Base-by-base conservation (phyloP, 306 rosid species). In the Gillenia trifoliata region DNA sequence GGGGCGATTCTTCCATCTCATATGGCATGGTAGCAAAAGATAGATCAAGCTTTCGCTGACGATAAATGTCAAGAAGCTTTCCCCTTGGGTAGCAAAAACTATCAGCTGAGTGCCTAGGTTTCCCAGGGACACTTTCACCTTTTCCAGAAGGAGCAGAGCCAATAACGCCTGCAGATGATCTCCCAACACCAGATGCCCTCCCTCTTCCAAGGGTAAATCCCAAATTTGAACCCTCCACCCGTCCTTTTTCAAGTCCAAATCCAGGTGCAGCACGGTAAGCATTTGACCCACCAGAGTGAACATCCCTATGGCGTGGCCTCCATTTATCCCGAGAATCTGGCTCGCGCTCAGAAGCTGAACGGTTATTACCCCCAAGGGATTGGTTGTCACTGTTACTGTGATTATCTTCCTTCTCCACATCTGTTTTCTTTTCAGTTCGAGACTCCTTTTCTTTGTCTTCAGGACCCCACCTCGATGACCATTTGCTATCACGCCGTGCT, bases 261-360 rank as follows among this genome's bases (percentile, higher is more conserved):
- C 91, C 91, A 55, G 91, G 89, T 55, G 91, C 87, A 66, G 85
- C 89, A 31, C 91, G 91, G 52, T 83, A 73, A 33, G 85, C 65
- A 55, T 83, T 75, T 34, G 84, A 78, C 49, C 84, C 83, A 67
- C 81, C 81, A 23, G 91, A 43, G 47, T 87, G 85, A 75, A 57
- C 79, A 59, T 87, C 91, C 86, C 87, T 80, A 74, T 87, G 89
- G 75, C 91, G 91, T 54, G 91, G 91, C 82, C 91, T 85, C 91
- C 91, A 87, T 85, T 87, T 87, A 80, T 87, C 91, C 36, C 87
- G 85, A 36, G 91, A 82, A 26, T 87, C 91, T 1, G 85, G 63
- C 11, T 87, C 90, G 30, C 88, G 91, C 73, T 87, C 91, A 75
- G 89, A 41, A 72, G 83, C 73, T 65, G 85, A 72, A 38, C 89